phyloP scores from a whole-genome alignment of 2,329 filamentous ascomycete species.

The Mariannaea sp. region DNA sequence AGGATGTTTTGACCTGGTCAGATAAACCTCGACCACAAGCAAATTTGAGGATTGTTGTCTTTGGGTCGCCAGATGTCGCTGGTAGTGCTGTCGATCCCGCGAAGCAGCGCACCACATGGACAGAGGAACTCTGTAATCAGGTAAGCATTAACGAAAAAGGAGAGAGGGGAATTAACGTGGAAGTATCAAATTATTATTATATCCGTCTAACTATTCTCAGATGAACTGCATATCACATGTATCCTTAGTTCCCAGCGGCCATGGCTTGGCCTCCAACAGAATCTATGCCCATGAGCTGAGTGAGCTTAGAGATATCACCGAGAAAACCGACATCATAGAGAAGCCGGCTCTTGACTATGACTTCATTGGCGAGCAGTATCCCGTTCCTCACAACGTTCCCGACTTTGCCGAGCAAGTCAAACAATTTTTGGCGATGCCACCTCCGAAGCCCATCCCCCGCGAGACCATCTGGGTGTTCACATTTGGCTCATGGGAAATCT shows the following conservation, averaged over 20 bases:
- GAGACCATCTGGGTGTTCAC: conserved; percentile 59
- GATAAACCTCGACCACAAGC: conserved; percentile 34
- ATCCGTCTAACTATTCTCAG: conserved; percentile 39
- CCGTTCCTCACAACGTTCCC: conserved; percentile 44
- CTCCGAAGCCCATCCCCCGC: conserved; percentile 41
- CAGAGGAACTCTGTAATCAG: conserved; percentile 54
- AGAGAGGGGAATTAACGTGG: no score
- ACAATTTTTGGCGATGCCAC: conserved; percentile 49
- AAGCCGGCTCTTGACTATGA: conserved; percentile 50
- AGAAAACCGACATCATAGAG: conserved; percentile 39
- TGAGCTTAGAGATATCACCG: conserved; percentile 44
- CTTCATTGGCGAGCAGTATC: conserved; percentile 50
- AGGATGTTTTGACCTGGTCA: conserved; percentile 31
- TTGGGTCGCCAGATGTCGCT: conserved; percentile 54
- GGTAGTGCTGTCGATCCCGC: conserved; percentile 44
- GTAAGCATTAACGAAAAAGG: no score
- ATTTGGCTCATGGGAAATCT: conserved; percentile 61
- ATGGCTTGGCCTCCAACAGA: conserved; percentile 56
- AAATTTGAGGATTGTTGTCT: conserved; percentile 55
- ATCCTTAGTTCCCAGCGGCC: conserved; percentile 53
- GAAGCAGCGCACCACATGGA: conserved; percentile 47
- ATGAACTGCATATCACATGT: conserved; percentile 52
- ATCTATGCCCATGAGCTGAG: conserved; percentile 53
- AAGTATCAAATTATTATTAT: background rate
- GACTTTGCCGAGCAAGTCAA: conserved; percentile 53